Conservation (phyloP, 1,284 basidiomycete species). For the Fistulina hepatica region DNA sequence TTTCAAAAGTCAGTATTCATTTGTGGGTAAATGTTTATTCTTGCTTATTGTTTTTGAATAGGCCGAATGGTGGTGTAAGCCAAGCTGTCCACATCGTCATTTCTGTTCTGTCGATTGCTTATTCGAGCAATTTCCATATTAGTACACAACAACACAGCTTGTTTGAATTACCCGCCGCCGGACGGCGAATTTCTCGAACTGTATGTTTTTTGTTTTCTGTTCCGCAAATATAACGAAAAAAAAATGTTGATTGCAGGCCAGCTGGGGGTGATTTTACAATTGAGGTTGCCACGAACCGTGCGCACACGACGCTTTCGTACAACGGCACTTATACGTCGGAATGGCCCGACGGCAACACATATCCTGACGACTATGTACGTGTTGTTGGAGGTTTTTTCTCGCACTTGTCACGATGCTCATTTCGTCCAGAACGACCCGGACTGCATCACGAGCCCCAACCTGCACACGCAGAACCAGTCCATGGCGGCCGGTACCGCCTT, state of each 20-base stretch:
- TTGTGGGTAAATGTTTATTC: neutral
- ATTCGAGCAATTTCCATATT: neutral
- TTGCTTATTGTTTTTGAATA: neutral
- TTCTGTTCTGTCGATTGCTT: neutral
- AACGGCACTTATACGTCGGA: neutral
- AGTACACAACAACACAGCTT: neutral
- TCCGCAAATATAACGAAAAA: no score
- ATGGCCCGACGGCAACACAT: neutral
- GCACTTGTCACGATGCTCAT: neutral
- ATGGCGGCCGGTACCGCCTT: slow-evolving; percentile 36
- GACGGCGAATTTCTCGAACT: slow-evolving; percentile 1
- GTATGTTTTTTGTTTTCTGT: neutral
- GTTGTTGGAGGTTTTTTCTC: neutral
- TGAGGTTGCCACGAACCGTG: neutral
- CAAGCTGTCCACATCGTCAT: neutral
- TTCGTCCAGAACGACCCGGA: neutral
- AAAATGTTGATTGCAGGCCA: neutral
- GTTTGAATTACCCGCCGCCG: neutral
- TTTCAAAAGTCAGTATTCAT: neutral
- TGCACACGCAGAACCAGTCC: slow-evolving; percentile 33
- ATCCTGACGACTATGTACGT: neutral
- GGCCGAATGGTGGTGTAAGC: neutral
- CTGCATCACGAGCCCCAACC: neutral
- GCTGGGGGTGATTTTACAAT: neutral
- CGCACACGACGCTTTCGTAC: neutral